Conservation (phyloP, 2,329 filamentous ascomycete genomes). For the Fusarium buxicola region DNA sequence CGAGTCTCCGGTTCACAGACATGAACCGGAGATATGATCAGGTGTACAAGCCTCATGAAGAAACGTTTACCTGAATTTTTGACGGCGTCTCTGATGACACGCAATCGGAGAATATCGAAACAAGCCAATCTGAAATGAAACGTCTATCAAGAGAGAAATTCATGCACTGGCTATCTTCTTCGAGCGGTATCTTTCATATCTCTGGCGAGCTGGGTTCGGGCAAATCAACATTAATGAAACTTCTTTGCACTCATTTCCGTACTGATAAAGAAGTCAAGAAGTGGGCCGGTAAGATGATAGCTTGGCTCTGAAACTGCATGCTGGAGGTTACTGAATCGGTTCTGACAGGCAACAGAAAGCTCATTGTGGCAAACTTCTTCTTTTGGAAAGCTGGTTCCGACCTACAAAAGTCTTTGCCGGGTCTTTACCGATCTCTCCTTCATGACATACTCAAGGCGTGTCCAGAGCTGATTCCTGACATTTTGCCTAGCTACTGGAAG, state of each 20-base stretch:
- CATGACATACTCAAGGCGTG: background rate
- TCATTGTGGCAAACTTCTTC: background rate
- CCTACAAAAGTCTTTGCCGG: background rate
- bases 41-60: background rate
- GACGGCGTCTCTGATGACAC: background rate
- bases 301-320: too few species aligned
- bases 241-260: background rate
- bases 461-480: background rate
- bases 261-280: background rate
- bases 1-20: background rate
- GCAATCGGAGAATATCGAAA: background rate
- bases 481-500: background rate
- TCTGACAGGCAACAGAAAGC: background rate
- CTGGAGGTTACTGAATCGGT: background rate
- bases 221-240: conserved; percentile 9
- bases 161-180: background rate
- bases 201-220: background rate
- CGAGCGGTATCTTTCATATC: background rate
- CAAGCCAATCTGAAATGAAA: too few species aligned
- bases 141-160: background rate
- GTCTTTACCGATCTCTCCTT: background rate
- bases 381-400: conserved; percentile 9
- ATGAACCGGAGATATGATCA: background rate
- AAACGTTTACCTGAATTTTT: conserved; percentile 3
- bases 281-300: conserved; percentile 6